Evolutionary conservation across 768 basidiomycete species (phyloP).

Genomic region (Sporobolomyces roseus): DNA sequence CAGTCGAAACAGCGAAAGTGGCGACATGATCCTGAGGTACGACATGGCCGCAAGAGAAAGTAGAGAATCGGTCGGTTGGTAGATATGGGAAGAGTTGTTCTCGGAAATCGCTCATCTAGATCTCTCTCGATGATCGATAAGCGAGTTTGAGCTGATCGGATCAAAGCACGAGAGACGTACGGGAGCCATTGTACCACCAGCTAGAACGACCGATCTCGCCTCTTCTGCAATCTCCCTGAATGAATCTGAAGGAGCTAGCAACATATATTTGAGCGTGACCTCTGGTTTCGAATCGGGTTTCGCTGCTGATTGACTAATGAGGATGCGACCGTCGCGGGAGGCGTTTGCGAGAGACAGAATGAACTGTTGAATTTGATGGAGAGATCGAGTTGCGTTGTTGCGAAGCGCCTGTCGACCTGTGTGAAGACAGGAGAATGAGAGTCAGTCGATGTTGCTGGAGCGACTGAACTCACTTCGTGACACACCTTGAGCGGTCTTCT

Average conservation of each 20-base stretch:
- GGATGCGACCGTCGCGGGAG: slow-evolving; percentile 56
- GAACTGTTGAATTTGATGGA: slow-evolving; percentile 40
- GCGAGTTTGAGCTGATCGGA: not conserved
- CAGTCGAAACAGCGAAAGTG: slow-evolving; percentile 53
- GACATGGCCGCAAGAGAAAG: slow-evolving; percentile 88
- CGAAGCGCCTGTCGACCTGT: slow-evolving; percentile 36
- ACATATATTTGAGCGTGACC: slow-evolving; percentile 74
- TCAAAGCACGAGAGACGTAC: slow-evolving; percentile 52
- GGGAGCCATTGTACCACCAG: slow-evolving; percentile 99
- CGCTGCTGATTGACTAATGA: slow-evolving; percentile 14
- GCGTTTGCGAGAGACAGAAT: slow-evolving; percentile 48
- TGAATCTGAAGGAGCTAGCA: slow-evolving; percentile 81
- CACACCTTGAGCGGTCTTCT: slow-evolving; percentile 28
- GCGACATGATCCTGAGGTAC: slow-evolving; percentile 75
- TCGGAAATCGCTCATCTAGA: slow-evolving; percentile 78
- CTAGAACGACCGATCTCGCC: slow-evolving; percentile 79
- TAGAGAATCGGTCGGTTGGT: slow-evolving; percentile 61
- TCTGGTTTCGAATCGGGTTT: not conserved
- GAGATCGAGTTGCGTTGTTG: slow-evolving; percentile 29
- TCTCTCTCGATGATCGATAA: not conserved
- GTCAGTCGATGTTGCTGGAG: no score
- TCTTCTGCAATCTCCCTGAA: slow-evolving; percentile 78
- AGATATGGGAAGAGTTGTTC: slow-evolving; percentile 72
- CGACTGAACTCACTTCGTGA: no score
- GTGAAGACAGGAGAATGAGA: not conserved